phyloP scores from a whole-genome alignment of 129 eudicot genomes.

The Oenanthe sinensis region DNA sequence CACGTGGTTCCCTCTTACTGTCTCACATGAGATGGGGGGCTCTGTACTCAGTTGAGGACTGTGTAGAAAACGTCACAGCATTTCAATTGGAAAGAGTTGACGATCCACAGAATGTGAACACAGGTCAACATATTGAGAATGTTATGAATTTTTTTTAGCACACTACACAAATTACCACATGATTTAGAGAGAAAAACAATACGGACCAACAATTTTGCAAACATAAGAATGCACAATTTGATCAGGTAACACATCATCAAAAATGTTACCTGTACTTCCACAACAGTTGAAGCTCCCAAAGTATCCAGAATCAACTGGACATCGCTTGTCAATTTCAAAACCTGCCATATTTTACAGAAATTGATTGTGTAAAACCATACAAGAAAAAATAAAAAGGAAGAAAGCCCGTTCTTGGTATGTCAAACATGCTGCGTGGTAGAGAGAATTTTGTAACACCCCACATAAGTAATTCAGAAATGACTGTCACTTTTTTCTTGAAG shows the following conservation, averaged over 20 bases:
- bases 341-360: not conserved
- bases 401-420: not conserved
- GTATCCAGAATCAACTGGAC: constrained; percentile 5
- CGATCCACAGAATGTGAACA: not conserved
- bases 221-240: not conserved
- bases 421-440: not conserved
- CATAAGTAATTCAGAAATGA: not conserved
- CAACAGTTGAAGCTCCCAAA: constrained; percentile 3
- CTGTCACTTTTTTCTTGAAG: not conserved
- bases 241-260: not conserved
- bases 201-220: not conserved
- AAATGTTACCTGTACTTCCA: not conserved
- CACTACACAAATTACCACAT: not conserved
- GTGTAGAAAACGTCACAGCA: not conserved
- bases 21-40: not conserved
- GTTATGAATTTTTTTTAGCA: not conserved
- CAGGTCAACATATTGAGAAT: not conserved
- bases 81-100: not conserved
- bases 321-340: not conserved
- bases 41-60: not conserved
- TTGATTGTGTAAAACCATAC: not conserved
- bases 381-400: not conserved
- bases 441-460: not conserved
- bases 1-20: not conserved
- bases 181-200: not conserved